A percentile compares a stretch with the other conserved stretches of the same genome.
These are phyloP conservation scores for Cocos nucifera DNA, from an alignment of 176 grass and related monocot species.

Conservation along the genomic window DNA sequence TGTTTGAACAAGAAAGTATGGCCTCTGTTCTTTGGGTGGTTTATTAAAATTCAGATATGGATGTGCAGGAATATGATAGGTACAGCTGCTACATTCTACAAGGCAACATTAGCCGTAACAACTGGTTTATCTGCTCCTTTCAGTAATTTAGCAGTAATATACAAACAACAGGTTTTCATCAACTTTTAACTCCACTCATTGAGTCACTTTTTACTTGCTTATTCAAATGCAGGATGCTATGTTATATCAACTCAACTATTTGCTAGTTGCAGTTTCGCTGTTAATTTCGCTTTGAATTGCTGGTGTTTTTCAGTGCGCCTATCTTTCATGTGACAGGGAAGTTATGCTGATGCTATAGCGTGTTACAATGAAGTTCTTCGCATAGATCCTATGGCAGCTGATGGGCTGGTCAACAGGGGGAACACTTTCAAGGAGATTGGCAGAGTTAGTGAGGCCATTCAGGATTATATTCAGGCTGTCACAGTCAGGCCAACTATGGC, in stretches of 20 bases:
- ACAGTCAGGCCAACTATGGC: slow-evolving; percentile 70
- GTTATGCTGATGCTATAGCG: slow-evolving; percentile 78
- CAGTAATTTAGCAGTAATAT: slow-evolving; percentile 88
- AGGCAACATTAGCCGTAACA: slow-evolving; percentile 74
- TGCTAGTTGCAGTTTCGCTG: too few relatives aligned
- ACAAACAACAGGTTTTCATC: slow-evolving; percentile 70
- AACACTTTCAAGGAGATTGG: slow-evolving; percentile 91
- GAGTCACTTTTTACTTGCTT: too few relatives aligned
- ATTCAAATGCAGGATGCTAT: too few relatives aligned
- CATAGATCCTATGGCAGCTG: slow-evolving; percentile 71
- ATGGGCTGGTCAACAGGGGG: slow-evolving; percentile 82
- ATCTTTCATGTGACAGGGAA: slow-evolving; percentile 40
- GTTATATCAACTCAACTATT: too few relatives aligned
- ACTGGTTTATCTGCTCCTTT: slow-evolving; percentile 77
- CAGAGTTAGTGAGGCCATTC: slow-evolving; percentile 78
- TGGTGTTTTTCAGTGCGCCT: too few relatives aligned
- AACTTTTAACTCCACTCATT: too few relatives aligned
- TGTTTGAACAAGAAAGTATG: too few relatives aligned
- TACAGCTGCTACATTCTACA: slow-evolving; percentile 68
- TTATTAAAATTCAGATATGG: slow-evolving; percentile 6
- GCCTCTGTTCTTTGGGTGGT: not conserved
- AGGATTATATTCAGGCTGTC: slow-evolving; percentile 75
- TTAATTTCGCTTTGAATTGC: too few relatives aligned
- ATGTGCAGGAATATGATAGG: slow-evolving; percentile 60
- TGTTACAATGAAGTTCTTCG: slow-evolving; percentile 76